Base-by-base conservation (phyloP, 2,329 filamentous ascomycete species). In the Cryphonectria japonica region DNA sequence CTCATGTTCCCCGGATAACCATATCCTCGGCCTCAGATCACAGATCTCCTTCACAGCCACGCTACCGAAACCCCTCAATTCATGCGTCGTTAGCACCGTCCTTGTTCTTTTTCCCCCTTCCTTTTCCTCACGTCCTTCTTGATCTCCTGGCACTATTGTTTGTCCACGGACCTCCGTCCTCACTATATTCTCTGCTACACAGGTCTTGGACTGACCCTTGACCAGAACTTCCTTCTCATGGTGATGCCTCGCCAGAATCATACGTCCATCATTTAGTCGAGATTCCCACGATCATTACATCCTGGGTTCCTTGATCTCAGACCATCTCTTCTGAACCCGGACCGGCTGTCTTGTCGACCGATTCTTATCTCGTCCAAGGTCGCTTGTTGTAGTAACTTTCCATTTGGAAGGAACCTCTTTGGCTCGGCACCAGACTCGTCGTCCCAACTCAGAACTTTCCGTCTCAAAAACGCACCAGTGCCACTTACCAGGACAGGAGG, bases 51-150 rank as follows among this genome's bases (percentile, higher is more conserved):
- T 76, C 78, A 78, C 75, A 78, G 75, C 76, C 74, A 75, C 74
- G 75, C 75, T 77, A 74, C 76, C 74, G 74, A 72, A 75, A 68
- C 73, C 74, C 72, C 76, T 75, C 70, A 70, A 69, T 77, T 78
- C 72, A 79, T 79, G 78, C 77, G 76, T 74, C 75, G 70, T 71
- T 72, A 74, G 74, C 78, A 80, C 75, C 78, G 77, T 77, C 76
- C 76, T 76, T 26, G 26, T 26, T 26, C 26, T 72, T 66, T 73
- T 69, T 16, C 14, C 14, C 41, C 19, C 19, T 50, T 50, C 43
- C 1, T 22, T 16, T 22, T 22, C 22, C 8, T 50, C 8, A 34
- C 34, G 3, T 34, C 34, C 34, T 50, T n/a, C 46, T 50, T 41
- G 32, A 67, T 65, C 74, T 76, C 63, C 67, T 61, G 50, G 63